Conservation (phyloP, 306 rosid genomes). For the Glycyrrhiza uralensis region DNA sequence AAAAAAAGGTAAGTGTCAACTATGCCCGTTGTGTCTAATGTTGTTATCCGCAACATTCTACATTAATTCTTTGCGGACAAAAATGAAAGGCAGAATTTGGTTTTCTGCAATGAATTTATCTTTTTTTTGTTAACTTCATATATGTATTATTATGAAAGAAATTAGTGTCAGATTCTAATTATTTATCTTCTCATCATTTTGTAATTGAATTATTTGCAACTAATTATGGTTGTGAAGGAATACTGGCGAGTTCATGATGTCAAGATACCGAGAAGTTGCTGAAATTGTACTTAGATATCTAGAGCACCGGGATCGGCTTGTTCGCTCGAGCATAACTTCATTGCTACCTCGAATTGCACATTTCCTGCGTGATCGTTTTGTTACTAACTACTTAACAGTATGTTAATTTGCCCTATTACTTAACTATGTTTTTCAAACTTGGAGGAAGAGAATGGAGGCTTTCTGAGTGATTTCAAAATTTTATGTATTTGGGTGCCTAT, state of each 20-base stretch:
- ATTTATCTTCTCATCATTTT: constrained; percentile 12
- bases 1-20: background rate
- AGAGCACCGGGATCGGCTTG: constrained; percentile 91
- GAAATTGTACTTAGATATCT: constrained; percentile 93
- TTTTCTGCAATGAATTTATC: background rate
- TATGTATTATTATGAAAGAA: background rate
- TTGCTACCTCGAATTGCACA: constrained; percentile 96
- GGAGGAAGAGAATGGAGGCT: constrained; percentile 10
- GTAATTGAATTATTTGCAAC: background rate
- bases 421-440: constrained; percentile 19
- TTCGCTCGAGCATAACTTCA: constrained; percentile 95
- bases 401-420: constrained; percentile 29
- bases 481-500: constrained; percentile 23
- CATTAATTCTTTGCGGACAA: background rate
- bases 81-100: background rate
- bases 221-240: constrained; percentile 60
- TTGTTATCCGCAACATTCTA: background rate
- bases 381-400: constrained; percentile 87
- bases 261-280: constrained; percentile 98
- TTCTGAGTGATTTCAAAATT: background rate
- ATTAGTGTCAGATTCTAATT: background rate
- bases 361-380: constrained; percentile 96
- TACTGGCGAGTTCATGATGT: constrained; percentile 99
- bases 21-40: background rate
- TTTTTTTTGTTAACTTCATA: background rate